Percentiles rank a stretch among this genome's conserved stretches.
Evolutionary conservation across 768 basidiomycete genomes (phyloP).

Genomic region (Boletellus emodensis): DNA sequence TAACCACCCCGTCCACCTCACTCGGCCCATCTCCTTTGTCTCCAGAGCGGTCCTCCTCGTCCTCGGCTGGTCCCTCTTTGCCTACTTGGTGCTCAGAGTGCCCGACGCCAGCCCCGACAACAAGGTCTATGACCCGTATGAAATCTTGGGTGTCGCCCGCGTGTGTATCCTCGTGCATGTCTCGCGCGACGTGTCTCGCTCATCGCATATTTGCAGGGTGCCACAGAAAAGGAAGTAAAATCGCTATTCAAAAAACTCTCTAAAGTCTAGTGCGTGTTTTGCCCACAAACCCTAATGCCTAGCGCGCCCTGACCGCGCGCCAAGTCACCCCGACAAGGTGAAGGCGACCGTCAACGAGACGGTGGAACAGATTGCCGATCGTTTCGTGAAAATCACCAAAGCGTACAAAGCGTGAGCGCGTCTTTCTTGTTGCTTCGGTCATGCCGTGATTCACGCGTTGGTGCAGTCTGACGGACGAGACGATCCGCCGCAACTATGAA

Average conservation of each 20-base stretch:
- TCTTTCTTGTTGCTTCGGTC: background rate
- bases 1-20: background rate
- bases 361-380: constrained; percentile 76
- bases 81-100: constrained; percentile 63
- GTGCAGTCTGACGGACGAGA: constrained; percentile 81
- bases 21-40: background rate
- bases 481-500: constrained; percentile 84
- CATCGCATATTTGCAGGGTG: constrained; percentile 39
- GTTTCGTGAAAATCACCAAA: constrained; percentile 92
- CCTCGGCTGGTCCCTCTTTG: constrained; percentile 73
- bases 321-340: constrained; percentile 96
- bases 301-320: background rate
- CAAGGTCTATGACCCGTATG: constrained; percentile 89
- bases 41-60: constrained; percentile 56
- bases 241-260: constrained; percentile 93
- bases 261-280: constrained; percentile 62
- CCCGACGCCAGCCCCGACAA: constrained; percentile 50
- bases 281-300: background rate
- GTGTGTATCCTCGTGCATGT: constrained; percentile 28
- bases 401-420: constrained; percentile 86
- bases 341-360: constrained; percentile 79
- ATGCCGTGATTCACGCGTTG: background rate
- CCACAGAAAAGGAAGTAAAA: constrained; percentile 88
- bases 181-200: background rate
- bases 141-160: constrained; percentile 75